Evolutionary conservation across 2,329 filamentous ascomycete species (phyloP).

Genomic region (Didymella arachidicola): DNA sequence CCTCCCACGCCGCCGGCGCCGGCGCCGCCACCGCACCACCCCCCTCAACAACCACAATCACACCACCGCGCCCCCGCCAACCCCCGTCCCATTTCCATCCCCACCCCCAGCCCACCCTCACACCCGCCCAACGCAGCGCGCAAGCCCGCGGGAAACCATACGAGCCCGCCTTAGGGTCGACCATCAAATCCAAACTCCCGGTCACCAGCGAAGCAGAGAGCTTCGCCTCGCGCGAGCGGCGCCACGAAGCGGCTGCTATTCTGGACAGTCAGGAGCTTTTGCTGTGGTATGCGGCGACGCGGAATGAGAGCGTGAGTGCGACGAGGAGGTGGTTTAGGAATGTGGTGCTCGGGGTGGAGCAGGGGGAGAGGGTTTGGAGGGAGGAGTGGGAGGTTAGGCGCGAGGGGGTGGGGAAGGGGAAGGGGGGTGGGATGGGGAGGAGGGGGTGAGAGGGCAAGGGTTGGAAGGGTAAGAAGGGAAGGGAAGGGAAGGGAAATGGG

Average conservation of each 20-base stretch:
- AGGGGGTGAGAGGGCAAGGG: too few species aligned
- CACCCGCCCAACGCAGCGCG: constrained; percentile 35
- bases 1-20: neutral
- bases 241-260: constrained; percentile 44
- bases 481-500: constrained; percentile 7
- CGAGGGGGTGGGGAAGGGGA: constrained; percentile 20
- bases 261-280: constrained; percentile 49
- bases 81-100: neutral
- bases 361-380: constrained; percentile 19
- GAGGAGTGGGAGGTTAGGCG: constrained; percentile 35
- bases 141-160: constrained; percentile 37
- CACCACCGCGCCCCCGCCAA: constrained; percentile 3
- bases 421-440: constrained; percentile 15
- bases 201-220: constrained; percentile 23
- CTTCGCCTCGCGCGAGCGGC: constrained; percentile 38
- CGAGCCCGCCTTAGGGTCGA: neutral
- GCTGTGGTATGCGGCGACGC: constrained; percentile 42
- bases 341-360: constrained; percentile 38
- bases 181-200: neutral
- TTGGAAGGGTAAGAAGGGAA: too few species aligned
- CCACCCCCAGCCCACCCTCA: constrained; percentile 15
- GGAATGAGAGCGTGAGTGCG: constrained; percentile 47
- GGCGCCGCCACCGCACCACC: too few species aligned
- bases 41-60: neutral
- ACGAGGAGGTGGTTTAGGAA: constrained; percentile 45